Evolutionary conservation across 768 basidiomycete species (phyloP), one percentile per base, ranked within the genome.

Genomic region (Boletus pseudopeckii): DNA sequence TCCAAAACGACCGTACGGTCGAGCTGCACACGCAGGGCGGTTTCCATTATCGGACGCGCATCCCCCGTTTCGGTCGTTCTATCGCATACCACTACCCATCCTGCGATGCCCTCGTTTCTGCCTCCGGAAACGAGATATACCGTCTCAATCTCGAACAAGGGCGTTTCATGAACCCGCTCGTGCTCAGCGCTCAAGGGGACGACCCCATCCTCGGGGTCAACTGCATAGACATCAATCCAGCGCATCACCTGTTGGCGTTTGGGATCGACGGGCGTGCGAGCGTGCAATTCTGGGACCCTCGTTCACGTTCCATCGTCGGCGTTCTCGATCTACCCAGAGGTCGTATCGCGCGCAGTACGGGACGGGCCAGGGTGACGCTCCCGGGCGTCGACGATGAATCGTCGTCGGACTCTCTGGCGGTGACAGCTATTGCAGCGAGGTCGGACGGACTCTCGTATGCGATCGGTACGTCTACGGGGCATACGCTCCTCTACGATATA

Each of bases 131-230:
- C 49, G 93, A 98, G 60, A 79, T 98, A 36, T 98, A 88, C 68
- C 86, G 97, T 1, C 83, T 98, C 54, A 98, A 98, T 68, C 84
- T 99, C 60, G 93, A 94, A 61, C 90, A 96, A 73, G 97, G 97
- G 2, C 82, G 92, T 13, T 98, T 93, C 70, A 81, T 99, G 77
- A 89, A 72, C 40, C 90, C 97, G 0, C 77, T 94, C 24, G 74
- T 77, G 9, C 77, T 93, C 36, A 71, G 79, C 53, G 74, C 77
- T 4, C 75, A 74, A 11, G 75, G 70, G 2, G 77, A 76, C 34
- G 78, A 75, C 5, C 77, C 83, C 28, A 83, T 97, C 17, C 72
- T 78, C 1, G 97, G 95, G 11, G 91, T 98, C 54, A 98, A 98
- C 66, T 80, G 80, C 26, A 81, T 98, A 48, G 94, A 99, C 68